A percentile compares a stretch with the other conserved stretches of the same genome.
Evolutionary conservation across 1,139 yeast species (phyloP).

Genomic region (Kluyveromyces sp.): DNA sequence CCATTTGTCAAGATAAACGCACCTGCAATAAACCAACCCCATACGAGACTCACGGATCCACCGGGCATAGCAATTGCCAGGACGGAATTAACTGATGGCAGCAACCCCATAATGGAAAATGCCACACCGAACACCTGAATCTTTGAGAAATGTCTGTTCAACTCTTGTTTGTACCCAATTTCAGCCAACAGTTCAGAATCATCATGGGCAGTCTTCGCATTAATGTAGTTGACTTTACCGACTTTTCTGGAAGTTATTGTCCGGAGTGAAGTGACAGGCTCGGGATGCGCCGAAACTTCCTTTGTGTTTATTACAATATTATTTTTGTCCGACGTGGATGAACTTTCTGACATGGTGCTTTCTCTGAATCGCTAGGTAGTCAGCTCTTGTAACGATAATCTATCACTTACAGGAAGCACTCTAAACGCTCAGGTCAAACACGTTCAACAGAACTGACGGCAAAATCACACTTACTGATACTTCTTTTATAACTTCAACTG

Average conservation of each 20-base stretch:
- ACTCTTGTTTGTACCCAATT: conserved; percentile 47
- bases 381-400: too few species aligned
- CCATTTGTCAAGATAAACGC: conserved; percentile 53
- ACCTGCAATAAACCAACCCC: conserved; percentile 70
- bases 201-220: conserved; percentile 13
- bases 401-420: too few species aligned
- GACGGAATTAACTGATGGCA: conserved; percentile 42
- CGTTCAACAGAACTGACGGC: too few species aligned
- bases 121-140: conserved; percentile 47
- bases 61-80: conserved; percentile 38
- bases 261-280: conserved; percentile 6
- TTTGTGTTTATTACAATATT: background rate
- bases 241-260: conserved; percentile 11
- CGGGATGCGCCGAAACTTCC: conserved; percentile 1
- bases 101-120: conserved; percentile 46
- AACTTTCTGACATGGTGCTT: background rate
- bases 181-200: conserved; percentile 48
- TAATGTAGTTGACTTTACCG: conserved; percentile 9
- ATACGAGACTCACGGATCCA: conserved; percentile 52
- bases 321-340: conserved; percentile 2
- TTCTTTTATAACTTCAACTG: too few species aligned
- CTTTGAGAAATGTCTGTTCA: conserved; percentile 41
- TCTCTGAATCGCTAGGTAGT: background rate
- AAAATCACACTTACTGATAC: too few species aligned
- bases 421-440: too few species aligned